A percentile compares a stretch with the other conserved stretches of the same genome.
These are phyloP conservation scores for Coelastrella sp. DNA, from an alignment of 139 green algal genomes.

Conservation along the genomic window DNA sequence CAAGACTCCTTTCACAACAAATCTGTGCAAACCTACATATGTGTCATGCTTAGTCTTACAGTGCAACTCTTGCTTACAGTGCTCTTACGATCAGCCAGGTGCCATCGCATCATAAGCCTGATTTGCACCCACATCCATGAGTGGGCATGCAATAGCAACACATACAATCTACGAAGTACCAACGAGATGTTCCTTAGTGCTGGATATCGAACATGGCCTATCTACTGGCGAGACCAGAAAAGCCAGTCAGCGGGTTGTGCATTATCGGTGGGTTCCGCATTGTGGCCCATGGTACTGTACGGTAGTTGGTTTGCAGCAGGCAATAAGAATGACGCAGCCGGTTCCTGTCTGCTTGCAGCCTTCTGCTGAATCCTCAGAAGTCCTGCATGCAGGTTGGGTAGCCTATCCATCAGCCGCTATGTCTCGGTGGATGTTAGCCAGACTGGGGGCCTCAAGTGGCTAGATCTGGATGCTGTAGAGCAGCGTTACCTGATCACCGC, in stretches of 20 bases:
- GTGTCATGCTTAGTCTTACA: no score
- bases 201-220: background rate
- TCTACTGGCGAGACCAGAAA: background rate
- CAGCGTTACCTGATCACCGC: constrained; percentile 77
- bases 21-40: no score
- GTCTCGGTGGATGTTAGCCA: constrained; percentile 39
- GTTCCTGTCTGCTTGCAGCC: background rate
- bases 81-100: no score
- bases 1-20: no score
- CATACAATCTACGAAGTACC: no score
- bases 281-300: background rate
- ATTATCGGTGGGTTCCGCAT: background rate
- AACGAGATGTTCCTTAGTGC: background rate
- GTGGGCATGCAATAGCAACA: no score
- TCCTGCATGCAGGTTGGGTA: background rate
- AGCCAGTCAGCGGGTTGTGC: background rate
- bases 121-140: no score
- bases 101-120: no score
- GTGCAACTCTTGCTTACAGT: no score
- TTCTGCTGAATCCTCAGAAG: background rate
- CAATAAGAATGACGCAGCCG: background rate
- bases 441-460: constrained; percentile 59
- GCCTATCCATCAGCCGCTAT: constrained; percentile 35
- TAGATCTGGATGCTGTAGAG: constrained; percentile 77
- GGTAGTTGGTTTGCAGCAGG: background rate